Evolutionary conservation across 108 stramenopile genomes (phyloP).

Genomic region (Cyclotella kingstonii): DNA sequence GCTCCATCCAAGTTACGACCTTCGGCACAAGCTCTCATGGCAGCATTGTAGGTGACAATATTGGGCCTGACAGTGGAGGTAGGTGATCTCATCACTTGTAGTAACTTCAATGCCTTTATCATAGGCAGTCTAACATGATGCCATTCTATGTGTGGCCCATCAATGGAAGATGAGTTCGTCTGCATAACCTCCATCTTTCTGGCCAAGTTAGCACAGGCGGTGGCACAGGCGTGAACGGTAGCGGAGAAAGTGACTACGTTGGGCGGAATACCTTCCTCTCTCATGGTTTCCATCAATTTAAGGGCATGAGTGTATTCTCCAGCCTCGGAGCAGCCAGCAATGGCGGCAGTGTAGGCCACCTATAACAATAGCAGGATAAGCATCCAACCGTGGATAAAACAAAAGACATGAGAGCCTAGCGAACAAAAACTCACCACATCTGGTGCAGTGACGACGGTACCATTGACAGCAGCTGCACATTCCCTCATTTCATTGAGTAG

Average conservation of each 20-base stretch:
- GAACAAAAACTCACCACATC: conserved; percentile 47
- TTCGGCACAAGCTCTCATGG: conserved; percentile 81
- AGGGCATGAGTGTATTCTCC: conserved; percentile 74
- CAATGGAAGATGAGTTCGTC: too few relatives aligned
- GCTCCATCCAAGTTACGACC: conserved; percentile 63
- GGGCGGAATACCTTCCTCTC: conserved; percentile 60
- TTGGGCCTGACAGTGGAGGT: conserved; percentile 61
- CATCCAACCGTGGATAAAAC: not conserved
- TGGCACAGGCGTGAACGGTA: conserved; percentile 72
- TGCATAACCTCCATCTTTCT: conserved; percentile 17
- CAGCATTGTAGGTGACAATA: conserved; percentile 82
- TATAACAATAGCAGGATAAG: not conserved
- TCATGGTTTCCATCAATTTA: conserved; percentile 61
- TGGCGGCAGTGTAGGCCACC: conserved; percentile 72
- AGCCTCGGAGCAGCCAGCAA: conserved; percentile 76
- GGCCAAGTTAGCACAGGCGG: conserved; percentile 52
- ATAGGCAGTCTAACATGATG: conserved; percentile 42
- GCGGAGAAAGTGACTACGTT: conserved; percentile 77
- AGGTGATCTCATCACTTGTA: conserved; percentile 61
- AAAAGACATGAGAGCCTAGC: not conserved
- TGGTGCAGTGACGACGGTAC: conserved; percentile 28
- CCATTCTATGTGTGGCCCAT: conserved; percentile 11
- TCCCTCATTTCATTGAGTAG: conserved; percentile 55
- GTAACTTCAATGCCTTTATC: conserved; percentile 60
- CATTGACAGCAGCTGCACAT: conserved; percentile 1